These are phyloP conservation scores for Coffea eugenioides DNA, from an alignment of 257 asterid species.

Conservation along the genomic window DNA sequence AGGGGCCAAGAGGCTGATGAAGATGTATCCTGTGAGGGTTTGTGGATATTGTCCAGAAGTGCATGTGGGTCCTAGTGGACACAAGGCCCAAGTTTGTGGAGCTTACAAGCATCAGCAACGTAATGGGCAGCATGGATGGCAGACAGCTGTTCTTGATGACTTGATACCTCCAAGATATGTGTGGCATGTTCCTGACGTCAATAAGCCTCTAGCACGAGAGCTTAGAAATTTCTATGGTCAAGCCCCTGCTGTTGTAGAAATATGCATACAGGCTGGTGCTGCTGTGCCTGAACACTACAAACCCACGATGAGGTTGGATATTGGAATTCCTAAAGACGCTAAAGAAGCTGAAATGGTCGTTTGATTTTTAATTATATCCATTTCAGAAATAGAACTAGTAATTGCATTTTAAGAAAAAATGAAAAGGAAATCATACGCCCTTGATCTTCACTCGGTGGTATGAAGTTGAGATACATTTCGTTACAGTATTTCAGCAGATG, in stretches of 20 bases:
- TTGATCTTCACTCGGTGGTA: not conserved
- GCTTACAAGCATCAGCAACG: constrained; percentile 98
- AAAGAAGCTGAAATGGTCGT: constrained; percentile 95
- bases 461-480: not conserved
- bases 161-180: constrained; percentile 86
- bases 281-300: constrained; percentile 77
- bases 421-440: not conserved
- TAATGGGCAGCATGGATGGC: constrained; percentile 99
- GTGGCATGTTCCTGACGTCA: constrained; percentile 80
- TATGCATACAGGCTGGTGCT: constrained; percentile 85
- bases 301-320: constrained; percentile 90
- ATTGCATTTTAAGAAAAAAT: not conserved
- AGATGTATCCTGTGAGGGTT: constrained; percentile 78
- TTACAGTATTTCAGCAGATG: not conserved
- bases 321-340: constrained; percentile 70
- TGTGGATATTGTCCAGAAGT: constrained; percentile 96
- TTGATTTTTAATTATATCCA: constrained; percentile 28
- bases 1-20: constrained; percentile 73
- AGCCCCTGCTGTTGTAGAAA: constrained; percentile 87
- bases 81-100: constrained; percentile 94
- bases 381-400: not conserved
- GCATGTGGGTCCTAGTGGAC: constrained; percentile 86
- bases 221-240: constrained; percentile 84
- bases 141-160: constrained; percentile 73
- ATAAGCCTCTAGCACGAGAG: constrained; percentile 52